Base-by-base conservation (phyloP, 2,329 filamentous ascomycete species). In the Colletotrichum sp. region DNA sequence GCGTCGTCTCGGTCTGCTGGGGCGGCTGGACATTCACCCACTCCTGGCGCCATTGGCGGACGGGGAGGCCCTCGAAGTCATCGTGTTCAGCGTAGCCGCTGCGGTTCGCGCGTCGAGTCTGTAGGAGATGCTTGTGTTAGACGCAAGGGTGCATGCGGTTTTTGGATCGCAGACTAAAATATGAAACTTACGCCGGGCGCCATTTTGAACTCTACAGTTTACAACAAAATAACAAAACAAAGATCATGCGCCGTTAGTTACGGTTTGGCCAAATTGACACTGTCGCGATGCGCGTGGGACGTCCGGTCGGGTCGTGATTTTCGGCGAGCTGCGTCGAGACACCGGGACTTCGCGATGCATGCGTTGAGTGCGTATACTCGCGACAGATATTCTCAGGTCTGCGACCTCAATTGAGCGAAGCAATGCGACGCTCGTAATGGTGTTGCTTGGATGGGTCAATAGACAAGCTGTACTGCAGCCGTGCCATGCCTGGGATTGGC, bases 21-120 rank as follows among this genome's bases (percentile, higher is more conserved):
- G 91, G 91, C 69, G 95, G 93, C 79, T 92, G 92, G 81, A 96
- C 87, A 57, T 87, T 93, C 72, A 95, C 90, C 85, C 88, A 88
- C 75, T 94, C 92, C 78, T 94, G 92, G 72, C 95, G 93, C 94
- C 96, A 99, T 90, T 98, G 95, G 81, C 96, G 94, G 74, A 98
- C 94, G 18, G 96, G 96, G 13, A 98, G 90, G 76, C 96, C 90
- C 85, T 92, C 91, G 72, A 92, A 92, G 78, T 92, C 90, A 80
- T 92, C 91, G 80, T 92, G 90, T 78, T 92, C 91, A 52, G 89
- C 87, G 78, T 90, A 91, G 68, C 87, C 89, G 78, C 88, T 85
- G 73, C 91, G 88, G 77, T 89, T 89, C 78, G 90, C 90, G 78
- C 91, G 89, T 82, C 91, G 87, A 69, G 90, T 92, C 85, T 91